Conservation (phyloP, 2,329 filamentous ascomycete genomes). For the Myotisia sp. region DNA sequence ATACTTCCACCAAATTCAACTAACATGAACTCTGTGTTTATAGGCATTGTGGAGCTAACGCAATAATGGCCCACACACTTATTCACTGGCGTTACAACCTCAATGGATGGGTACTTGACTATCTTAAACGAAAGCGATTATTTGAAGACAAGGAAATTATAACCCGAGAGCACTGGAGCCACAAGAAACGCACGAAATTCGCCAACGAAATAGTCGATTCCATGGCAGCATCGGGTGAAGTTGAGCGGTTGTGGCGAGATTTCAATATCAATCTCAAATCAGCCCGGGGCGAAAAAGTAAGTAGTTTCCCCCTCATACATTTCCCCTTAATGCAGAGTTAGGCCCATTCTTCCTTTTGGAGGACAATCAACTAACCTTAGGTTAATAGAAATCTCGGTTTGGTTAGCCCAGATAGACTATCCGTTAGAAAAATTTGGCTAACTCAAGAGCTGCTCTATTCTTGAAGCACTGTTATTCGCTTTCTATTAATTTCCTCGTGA, state of each 20-base stretch:
- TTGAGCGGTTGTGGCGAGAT: constrained; percentile 48
- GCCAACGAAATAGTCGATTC: constrained; percentile 50
- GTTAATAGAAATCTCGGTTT: no score
- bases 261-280: constrained; percentile 50
- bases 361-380: no score
- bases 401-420: no score
- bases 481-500: no score
- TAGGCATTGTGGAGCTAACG: constrained; percentile 47
- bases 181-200: constrained; percentile 43
- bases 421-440: no score
- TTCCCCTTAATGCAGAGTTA: no score
- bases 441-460: no score
- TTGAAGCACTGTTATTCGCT: no score
- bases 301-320: no score
- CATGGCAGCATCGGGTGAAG: constrained; percentile 47
- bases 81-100: constrained; percentile 64
- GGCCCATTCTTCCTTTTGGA: no score
- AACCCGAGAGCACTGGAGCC: constrained; percentile 47
- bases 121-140: constrained; percentile 45
- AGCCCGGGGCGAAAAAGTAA: constrained; percentile 39
- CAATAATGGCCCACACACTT: constrained; percentile 55
- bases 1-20: background rate
- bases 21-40: background rate
- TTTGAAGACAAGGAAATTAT: constrained; percentile 44
- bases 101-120: constrained; percentile 55